These are phyloP conservation scores for Ogataea trehalophila DNA, from an alignment of 805 yeast genomes.

Conservation along the genomic window DNA sequence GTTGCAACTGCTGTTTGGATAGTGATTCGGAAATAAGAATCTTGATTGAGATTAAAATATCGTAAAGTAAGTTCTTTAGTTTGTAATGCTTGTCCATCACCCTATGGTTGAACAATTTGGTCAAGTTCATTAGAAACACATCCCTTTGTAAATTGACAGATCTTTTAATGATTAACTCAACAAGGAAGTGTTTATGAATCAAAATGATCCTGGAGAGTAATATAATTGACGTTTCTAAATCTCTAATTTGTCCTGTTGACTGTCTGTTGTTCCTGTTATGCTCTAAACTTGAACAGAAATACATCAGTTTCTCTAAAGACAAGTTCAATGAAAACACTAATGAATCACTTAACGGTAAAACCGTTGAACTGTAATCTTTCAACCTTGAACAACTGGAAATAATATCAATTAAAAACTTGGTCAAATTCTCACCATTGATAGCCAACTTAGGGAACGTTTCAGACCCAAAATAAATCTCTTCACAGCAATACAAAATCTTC, in stretches of 20 bases:
- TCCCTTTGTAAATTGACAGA: slow-evolving; percentile 37
- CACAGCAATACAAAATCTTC: slow-evolving; percentile 33
- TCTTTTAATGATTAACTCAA: slow-evolving; percentile 39
- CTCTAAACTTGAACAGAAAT: slow-evolving; percentile 25
- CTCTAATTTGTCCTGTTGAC: slow-evolving; percentile 8
- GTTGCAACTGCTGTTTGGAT: slow-evolving; percentile 10
- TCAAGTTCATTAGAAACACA: slow-evolving; percentile 42
- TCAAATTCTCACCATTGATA: slow-evolving; percentile 24
- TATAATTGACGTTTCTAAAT: slow-evolving; percentile 34
- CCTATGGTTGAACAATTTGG: slow-evolving; percentile 39
- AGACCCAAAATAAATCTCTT: slow-evolving; percentile 37
- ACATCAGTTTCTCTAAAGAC: slow-evolving; percentile 35
- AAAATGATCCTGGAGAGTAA: slow-evolving; percentile 51
- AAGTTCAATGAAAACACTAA: slow-evolving; percentile 37
- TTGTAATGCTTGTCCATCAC: slow-evolving; percentile 42
- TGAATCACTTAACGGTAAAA: slow-evolving; percentile 31
- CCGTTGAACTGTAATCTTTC: slow-evolving; percentile 7
- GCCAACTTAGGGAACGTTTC: slow-evolving; percentile 34
- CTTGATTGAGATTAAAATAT: slow-evolving; percentile 52
- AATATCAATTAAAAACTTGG: slow-evolving; percentile 38
- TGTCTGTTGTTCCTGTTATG: slow-evolving; percentile 14
- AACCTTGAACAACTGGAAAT: slow-evolving; percentile 43
- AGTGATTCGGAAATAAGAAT: slow-evolving; percentile 27
- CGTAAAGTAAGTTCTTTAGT: slow-evolving; percentile 53
- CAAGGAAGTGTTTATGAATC: slow-evolving; percentile 50